Evolutionary conservation across 805 yeast genomes (phyloP), one percentile per base, ranked within the genome.

Genomic region (Clavispora carvajalis): DNA sequence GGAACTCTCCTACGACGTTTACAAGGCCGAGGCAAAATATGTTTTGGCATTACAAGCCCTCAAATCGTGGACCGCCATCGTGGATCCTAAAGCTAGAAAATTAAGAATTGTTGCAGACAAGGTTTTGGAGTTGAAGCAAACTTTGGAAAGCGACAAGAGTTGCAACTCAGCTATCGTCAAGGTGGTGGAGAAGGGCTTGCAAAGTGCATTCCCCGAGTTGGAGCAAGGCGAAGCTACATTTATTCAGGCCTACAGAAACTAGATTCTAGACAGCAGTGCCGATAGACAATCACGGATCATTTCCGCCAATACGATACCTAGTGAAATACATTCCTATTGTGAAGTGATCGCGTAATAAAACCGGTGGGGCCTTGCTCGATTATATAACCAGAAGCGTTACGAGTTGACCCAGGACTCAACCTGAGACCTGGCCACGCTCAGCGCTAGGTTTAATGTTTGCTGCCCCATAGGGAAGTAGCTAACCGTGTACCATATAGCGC

Each of bases 401-500:
- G 61, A 45, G 36, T 55, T 66, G 30, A 69, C 61, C 74, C 74
- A 69, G 23, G 60, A 57, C 44, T 64, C 73, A 2, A 67, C 74
- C 49, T 69, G 74, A 25, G 67, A 57, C 38, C 72, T 52, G 12
- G 74, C 74, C 22, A 69, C 74, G 9, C 57, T 55, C 3, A 71
- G 58, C 1, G 74, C 74, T 39, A 69, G 49, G 37, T 60, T 65
- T 37, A 69, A 53, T 0, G 74, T 69, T 45, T 69, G 74, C 18
- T 57, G 58, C 7, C 74, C 74, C 67, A 69, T 53, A n/a, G 74
- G 74, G 48, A 69, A 69, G 52, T 69, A 69, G 45, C 73, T 68
- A 18, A 69, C 71, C 2, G 74, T 65, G 51, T 69, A 69, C 74
- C 74, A 69, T 4, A 67, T 39, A 3, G 69, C 73, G 48, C 67